These are phyloP conservation scores for Taxawa tesnikishii DNA, from an alignment of 2,329 filamentous ascomycete genomes.

Conservation along the genomic window DNA sequence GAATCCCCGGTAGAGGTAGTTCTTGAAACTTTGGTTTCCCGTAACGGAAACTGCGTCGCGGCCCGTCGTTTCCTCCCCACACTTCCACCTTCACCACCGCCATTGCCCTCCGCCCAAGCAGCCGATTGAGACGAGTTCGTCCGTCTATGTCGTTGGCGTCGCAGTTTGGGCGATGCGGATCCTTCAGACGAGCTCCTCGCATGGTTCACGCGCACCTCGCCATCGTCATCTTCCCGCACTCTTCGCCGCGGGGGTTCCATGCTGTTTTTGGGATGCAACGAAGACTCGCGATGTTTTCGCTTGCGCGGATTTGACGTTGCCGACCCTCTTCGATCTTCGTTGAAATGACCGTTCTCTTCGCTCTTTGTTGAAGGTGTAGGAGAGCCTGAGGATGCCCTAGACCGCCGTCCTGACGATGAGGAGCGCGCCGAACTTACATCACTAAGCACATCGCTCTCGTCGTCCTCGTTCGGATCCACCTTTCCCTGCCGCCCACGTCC, in stretches of 20 bases:
- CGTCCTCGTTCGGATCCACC: slow-evolving; percentile 3
- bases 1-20: slow-evolving; percentile 43
- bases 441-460: slow-evolving; percentile 16
- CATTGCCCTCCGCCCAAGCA: slow-evolving; percentile 40
- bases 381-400: neutral
- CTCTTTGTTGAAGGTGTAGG: neutral
- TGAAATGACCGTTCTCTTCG: slow-evolving; percentile 5
- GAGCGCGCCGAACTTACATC: slow-evolving; percentile 15
- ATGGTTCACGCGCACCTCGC: neutral
- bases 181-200: slow-evolving; percentile 18
- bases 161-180: slow-evolving; percentile 49
- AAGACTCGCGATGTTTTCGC: slow-evolving; percentile 23
- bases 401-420: neutral
- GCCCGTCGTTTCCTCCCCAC: slow-evolving; percentile 21
- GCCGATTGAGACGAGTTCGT: slow-evolving; percentile 53
- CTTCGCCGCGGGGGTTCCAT: slow-evolving; percentile 6
- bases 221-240: slow-evolving; percentile 4
- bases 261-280: slow-evolving; percentile 10
- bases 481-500: neutral
- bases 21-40: slow-evolving; percentile 14
- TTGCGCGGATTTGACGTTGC: slow-evolving; percentile 22
- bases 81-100: slow-evolving; percentile 2
- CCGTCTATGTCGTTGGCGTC: slow-evolving; percentile 45
- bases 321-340: slow-evolving; percentile 7
- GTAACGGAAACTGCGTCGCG: slow-evolving; percentile 36